Base-by-base conservation (phyloP, 2,329 filamentous ascomycete species). In the Talaromyces marneffei region DNA sequence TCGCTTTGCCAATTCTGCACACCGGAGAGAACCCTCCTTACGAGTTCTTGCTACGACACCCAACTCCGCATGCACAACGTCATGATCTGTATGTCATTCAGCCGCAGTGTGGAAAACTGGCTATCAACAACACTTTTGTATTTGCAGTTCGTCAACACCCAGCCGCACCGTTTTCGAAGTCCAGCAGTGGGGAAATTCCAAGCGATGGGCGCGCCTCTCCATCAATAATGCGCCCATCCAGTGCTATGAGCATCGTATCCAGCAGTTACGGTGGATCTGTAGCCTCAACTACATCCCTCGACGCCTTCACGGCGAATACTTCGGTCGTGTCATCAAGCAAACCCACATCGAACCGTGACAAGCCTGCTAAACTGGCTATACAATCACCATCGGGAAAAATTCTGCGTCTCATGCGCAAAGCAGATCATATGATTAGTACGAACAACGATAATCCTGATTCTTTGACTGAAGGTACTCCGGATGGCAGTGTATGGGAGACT, bases 11-110 rank as follows among this genome's bases (percentile, higher is more conserved):
- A 0, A 87, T 99, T 57, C 84, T 91, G 39, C 94, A 99, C 75
- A 88, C 86, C 0, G 94, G 94, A 63, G 89, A 93, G 68, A 99
- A 99, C 71, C 94, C 94, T 2, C 85, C 90, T 0, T 99, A 96
- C 74, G 91, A 96, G 62, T 99, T 97, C 75, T 83, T 97, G 50
- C 89, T 88, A 40, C 86, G 94, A 4, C 94, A 99, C 73, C 95
- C 95, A 7, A 99, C 94, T 2, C 94, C 94, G 8, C 94, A 99
- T 74, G 94, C 94, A n/a, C 92, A 96, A 71, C 86, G 93, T 44
- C 92, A 99, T 74, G 94, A 99, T 72, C 87, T 99, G 62, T 99
- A 99, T 74, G 90, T 99, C 65, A 90, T 92, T 48, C 94, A 97
- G 72, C 94, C 95, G 1, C 95, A 99, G 75, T 99, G 94, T 73